phyloP scores from a whole-genome alignment of 345 rosid genomes.

The Eucalyptus cloeziana region DNA sequence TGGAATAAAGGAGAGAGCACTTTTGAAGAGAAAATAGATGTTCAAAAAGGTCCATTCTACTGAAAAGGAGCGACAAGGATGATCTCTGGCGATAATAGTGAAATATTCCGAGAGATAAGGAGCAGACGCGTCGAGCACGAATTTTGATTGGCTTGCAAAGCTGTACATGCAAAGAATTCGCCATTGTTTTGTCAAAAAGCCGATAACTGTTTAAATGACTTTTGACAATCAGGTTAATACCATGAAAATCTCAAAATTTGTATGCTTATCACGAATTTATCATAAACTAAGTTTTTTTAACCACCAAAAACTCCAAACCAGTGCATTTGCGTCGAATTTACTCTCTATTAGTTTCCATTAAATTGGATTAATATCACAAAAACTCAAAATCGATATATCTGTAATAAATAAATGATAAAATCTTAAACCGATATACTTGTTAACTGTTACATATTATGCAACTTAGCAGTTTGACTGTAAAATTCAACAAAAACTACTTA shows the following conservation, averaged over 20 bases:
- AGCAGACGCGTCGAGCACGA: not conserved
- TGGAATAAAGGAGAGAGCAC: not conserved
- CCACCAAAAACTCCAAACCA: fast-evolving
- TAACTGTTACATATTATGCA: too few species aligned
- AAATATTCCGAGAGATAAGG: not conserved
- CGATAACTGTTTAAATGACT: not conserved
- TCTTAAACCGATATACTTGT: fast-evolving
- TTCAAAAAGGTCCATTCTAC: not conserved
- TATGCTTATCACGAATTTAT: too few species aligned
- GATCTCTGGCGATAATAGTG: not conserved
- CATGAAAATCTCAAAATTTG: too few species aligned
- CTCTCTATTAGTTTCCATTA: too few species aligned
- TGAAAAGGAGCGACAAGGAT: not conserved
- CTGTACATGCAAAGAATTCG: not conserved
- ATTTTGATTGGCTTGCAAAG: not conserved
- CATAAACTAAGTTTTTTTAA: too few species aligned
- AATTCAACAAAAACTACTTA: too few species aligned
- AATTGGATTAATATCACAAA: too few species aligned
- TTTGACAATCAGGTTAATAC: not conserved
- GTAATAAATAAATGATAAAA: fast-evolving
- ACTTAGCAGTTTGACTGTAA: fast-evolving
- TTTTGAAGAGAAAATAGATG: not conserved
- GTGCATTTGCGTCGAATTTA: fast-evolving
- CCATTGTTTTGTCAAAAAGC: not conserved
- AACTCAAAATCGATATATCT: too few species aligned